phyloP scores from a whole-genome alignment of 805 yeast genomes.

The Phaffomyces thermotolerans region DNA sequence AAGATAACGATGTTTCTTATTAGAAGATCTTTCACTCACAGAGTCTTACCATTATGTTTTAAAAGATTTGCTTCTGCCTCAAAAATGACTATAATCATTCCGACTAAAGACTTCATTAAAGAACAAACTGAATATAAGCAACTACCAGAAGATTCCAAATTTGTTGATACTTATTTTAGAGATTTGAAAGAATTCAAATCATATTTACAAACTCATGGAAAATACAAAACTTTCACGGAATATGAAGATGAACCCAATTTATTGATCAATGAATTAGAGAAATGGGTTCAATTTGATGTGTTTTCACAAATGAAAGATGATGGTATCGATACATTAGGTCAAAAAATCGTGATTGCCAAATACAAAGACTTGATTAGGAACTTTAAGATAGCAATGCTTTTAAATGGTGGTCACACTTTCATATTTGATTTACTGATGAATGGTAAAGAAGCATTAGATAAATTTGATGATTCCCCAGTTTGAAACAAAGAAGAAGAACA shows the following conservation, averaged over 20 bases:
- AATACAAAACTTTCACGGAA: constrained; percentile 28
- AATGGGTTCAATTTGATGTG: constrained; percentile 28
- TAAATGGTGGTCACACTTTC: constrained; percentile 54
- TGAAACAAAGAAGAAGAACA: neutral
- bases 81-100: constrained; percentile 11
- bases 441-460: constrained; percentile 9
- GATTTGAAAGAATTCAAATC: constrained; percentile 32
- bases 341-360: constrained; percentile 18
- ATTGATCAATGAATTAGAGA: constrained; percentile 32
- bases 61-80: constrained; percentile 12
- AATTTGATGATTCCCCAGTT: constrained; percentile 6
- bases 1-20: neutral
- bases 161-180: constrained; percentile 41
- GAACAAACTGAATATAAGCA: constrained; percentile 34
- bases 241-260: constrained; percentile 32
- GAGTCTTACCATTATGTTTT: too few species aligned
- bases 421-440: constrained; percentile 44
- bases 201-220: constrained; percentile 19
- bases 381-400: constrained; percentile 34
- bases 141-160: constrained; percentile 47
- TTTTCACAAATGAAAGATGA: constrained; percentile 16
- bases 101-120: constrained; percentile 15
- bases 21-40: neutral
- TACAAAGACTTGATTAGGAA: constrained; percentile 33
- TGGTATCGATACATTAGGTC: constrained; percentile 10